Evolutionary conservation across 257 asterid genomes (phyloP), one percentile per base, ranked within the genome.

Genomic region (Capsicum chinense): DNA sequence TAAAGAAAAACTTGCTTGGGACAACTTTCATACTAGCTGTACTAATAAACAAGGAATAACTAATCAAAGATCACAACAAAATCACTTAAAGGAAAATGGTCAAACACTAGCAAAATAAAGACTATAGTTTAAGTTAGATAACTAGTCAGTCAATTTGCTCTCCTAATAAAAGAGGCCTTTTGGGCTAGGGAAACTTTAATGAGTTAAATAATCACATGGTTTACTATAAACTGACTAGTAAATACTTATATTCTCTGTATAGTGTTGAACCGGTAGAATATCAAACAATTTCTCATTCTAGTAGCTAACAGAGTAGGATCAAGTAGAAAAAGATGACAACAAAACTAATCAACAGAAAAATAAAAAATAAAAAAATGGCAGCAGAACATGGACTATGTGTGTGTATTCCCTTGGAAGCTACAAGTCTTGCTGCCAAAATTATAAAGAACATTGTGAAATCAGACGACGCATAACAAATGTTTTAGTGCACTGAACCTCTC

Each of bases 1-100:
- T 37, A 33, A 79, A 44, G 54, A 81, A 69, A 78, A 76, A 85
- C 96, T 91, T 92, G 92, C 98, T 97, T 91, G 98, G 89, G 79
- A 94, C 97, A 62, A 91, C 91, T 90, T 91, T 93, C 98, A 95
- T 93, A 26, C 26, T 47, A 47, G 79, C 16, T 44, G 17, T 47
- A 71, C 57, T 44, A 47, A 9, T n/a, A 71, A 17, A 71, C 79
- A 71, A 44, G 35, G 16, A 71, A 47, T 71, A 47, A 71, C 39
- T 47, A 71, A 71, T 17, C 57, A 71, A n/a, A 71, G 79, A 71
- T 71, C 58, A 71, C 11, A 47, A 7, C 58, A 71, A n/a, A 44
- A 44, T 44, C 10, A 44, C 56, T 44, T 50, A 56, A 70, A 9
- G 56, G 56, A 15, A 70, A 70, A 70, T 5, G 33, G 56, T 5